phyloP scores from a whole-genome alignment of 2,329 filamentous ascomycete genomes.

The Westerdykella ornata region DNA sequence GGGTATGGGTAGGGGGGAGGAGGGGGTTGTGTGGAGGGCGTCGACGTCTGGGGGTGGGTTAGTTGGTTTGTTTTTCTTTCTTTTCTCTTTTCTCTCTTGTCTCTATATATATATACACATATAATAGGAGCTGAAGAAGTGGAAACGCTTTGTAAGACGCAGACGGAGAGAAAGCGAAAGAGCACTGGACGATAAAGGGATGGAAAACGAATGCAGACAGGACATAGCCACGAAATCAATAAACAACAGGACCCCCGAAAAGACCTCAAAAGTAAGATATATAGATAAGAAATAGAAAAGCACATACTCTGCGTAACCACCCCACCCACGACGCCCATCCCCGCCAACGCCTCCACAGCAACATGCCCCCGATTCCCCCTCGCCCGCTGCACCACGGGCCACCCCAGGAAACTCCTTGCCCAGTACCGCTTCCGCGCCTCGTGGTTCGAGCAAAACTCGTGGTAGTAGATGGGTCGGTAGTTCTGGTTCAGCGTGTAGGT shows the following conservation, averaged over 20 bases:
- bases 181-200: too few relatives aligned
- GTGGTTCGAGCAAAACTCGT: slow-evolving; percentile 78
- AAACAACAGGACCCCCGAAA: too few relatives aligned
- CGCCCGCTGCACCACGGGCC: slow-evolving; percentile 74
- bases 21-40: slow-evolving; percentile 78
- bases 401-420: slow-evolving; percentile 90
- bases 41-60: slow-evolving; percentile 62
- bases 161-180: too few relatives aligned
- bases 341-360: slow-evolving; percentile 65
- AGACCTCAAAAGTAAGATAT: not conserved
- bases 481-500: slow-evolving; percentile 89
- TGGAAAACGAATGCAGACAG: too few relatives aligned
- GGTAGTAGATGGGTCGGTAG: slow-evolving; percentile 86
- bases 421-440: slow-evolving; percentile 88
- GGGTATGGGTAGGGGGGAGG: slow-evolving; percentile 50
- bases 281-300: not conserved
- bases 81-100: too few relatives aligned
- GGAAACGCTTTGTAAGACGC: too few relatives aligned
- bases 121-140: not conserved
- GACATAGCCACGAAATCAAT: too few relatives aligned
- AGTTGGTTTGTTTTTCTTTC: too few relatives aligned
- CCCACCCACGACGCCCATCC: slow-evolving; percentile 63
- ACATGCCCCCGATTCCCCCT: slow-evolving; percentile 72
- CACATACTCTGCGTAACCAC: slow-evolving; percentile 76
- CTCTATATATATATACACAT: not conserved